phyloP scores from a whole-genome alignment of 306 rosid genomes.

The Glycine latifolia region DNA sequence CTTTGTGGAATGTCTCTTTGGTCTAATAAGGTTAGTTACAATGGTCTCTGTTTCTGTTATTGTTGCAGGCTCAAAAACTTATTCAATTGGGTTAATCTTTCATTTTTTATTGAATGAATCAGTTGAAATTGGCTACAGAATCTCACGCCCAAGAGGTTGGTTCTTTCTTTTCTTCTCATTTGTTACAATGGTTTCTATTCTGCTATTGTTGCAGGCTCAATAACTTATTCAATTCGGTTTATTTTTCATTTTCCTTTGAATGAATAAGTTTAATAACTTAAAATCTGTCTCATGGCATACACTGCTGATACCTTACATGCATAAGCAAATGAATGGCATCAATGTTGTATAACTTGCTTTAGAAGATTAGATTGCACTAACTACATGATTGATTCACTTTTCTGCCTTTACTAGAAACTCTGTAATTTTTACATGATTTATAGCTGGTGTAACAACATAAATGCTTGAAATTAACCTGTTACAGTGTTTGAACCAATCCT shows the following conservation, averaged over 20 bases:
- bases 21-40: slow-evolving; percentile 28
- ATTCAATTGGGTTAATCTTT: slow-evolving; percentile 48
- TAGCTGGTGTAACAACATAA: no score
- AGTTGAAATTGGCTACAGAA: slow-evolving; percentile 57
- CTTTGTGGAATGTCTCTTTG: no score
- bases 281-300: neutral
- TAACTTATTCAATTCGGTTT: no score
- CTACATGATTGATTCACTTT: neutral
- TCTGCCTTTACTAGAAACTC: neutral
- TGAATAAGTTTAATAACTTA: no score
- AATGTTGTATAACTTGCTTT: slow-evolving; percentile 1
- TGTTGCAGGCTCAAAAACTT: slow-evolving; percentile 52
- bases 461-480: no score
- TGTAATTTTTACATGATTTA: no score
- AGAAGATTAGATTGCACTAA: slow-evolving; percentile 12
- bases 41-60: slow-evolving; percentile 50
- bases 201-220: neutral
- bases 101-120: slow-evolving; percentile 60
- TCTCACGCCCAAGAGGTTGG: slow-evolving; percentile 67
- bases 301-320: slow-evolving; percentile 1
- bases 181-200: slow-evolving; percentile 1
- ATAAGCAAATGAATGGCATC: neutral
- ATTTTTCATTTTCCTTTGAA: no score
- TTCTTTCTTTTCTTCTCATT: slow-evolving; percentile 12
- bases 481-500: no score